Percentiles rank a stretch among this genome's conserved stretches.
Evolutionary conservation across 2,329 filamentous ascomycete genomes (phyloP).

Genomic region (Daldinia sp.): DNA sequence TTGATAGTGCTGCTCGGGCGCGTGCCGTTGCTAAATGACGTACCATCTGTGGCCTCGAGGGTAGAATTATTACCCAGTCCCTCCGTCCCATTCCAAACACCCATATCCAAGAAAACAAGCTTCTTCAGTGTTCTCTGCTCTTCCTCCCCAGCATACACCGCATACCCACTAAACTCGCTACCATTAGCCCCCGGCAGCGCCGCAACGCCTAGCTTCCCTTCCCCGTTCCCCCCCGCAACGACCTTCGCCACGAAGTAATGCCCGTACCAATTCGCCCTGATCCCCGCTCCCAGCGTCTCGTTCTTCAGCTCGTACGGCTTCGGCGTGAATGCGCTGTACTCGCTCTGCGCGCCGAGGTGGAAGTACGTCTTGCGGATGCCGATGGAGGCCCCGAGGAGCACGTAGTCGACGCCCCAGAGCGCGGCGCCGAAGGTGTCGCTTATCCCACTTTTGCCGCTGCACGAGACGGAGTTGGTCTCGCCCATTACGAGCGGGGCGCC

Average conservation of each 20-base stretch:
- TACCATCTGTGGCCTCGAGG: slow-evolving; percentile 44
- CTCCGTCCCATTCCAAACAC: slow-evolving; percentile 49
- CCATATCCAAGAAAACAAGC: slow-evolving; percentile 49
- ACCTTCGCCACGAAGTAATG: slow-evolving; percentile 49
- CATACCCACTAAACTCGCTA: slow-evolving; percentile 48
- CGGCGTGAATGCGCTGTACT: slow-evolving; percentile 47
- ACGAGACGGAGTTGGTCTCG: slow-evolving; percentile 57
- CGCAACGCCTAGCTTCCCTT: slow-evolving; percentile 38
- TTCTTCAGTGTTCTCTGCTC: slow-evolving; percentile 37
- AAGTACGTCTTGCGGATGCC: slow-evolving; percentile 53
- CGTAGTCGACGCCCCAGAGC: slow-evolving; percentile 59
- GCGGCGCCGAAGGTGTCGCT: slow-evolving; percentile 58
- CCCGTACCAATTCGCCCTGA: slow-evolving; percentile 47
- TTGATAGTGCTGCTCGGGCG: slow-evolving; percentile 41
- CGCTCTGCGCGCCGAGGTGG: slow-evolving; percentile 52
- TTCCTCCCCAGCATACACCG: slow-evolving; percentile 39
- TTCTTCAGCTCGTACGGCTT: slow-evolving; percentile 43
- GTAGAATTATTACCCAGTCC: slow-evolving; percentile 49
- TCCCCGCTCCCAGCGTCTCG: slow-evolving; percentile 44
- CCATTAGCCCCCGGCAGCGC: slow-evolving; percentile 48
- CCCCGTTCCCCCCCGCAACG: slow-evolving; percentile 10
- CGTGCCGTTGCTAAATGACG: slow-evolving; percentile 43
- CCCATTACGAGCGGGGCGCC: slow-evolving; percentile 54
- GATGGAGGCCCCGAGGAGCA: slow-evolving; percentile 48
- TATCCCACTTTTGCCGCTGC: slow-evolving; percentile 51